phyloP scores from a whole-genome alignment of 306 rosid species.

The Crotalaria pallida region DNA sequence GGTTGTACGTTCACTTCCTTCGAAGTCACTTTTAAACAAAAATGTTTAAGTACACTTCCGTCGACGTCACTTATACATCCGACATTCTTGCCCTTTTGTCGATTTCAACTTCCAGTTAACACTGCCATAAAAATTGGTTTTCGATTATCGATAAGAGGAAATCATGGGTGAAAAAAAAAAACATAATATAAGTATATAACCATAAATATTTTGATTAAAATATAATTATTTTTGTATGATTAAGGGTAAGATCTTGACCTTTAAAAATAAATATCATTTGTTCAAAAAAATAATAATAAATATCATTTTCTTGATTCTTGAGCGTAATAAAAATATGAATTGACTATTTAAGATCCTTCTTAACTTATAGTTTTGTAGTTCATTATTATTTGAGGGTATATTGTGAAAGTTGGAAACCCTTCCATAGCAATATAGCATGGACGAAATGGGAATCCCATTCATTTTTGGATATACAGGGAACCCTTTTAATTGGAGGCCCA shows the following conservation, averaged over 20 bases:
- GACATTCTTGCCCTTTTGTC: no score
- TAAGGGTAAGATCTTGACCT: background rate
- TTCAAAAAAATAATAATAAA: background rate
- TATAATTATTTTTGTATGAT: no score
- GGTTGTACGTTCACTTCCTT: no score
- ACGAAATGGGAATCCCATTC: background rate
- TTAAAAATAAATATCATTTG: background rate
- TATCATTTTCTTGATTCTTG: background rate
- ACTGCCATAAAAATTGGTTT: no score
- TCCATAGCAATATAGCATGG: background rate
- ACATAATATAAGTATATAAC: no score
- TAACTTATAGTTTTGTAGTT: background rate
- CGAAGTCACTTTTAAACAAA: no score
- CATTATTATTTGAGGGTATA: background rate
- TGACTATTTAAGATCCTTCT: constrained; percentile 12
- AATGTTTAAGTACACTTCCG: no score
- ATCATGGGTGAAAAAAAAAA: no score
- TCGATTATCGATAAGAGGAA: no score
- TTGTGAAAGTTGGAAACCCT: background rate
- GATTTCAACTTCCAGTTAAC: no score
- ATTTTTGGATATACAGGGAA: background rate
- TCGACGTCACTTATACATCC: no score
- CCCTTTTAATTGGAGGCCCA: background rate
- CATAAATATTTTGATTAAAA: no score
- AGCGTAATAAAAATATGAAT: background rate